Conservation (phyloP, 495 filamentous ascomycete species). For the Penicillium ucsense region DNA sequence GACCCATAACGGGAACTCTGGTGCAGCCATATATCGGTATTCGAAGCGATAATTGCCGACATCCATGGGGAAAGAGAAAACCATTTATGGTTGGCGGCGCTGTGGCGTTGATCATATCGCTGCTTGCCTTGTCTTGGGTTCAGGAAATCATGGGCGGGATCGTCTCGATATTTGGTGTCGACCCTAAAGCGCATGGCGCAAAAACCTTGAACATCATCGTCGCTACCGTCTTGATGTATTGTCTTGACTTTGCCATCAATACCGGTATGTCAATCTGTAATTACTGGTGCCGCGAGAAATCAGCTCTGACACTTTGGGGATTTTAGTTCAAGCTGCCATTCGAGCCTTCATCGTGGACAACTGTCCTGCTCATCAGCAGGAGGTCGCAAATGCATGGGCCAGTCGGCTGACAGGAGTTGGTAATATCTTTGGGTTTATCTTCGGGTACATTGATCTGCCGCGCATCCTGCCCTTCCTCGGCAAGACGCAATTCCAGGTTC, state of each 20-base stretch:
- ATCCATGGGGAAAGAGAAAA: conserved; percentile 72
- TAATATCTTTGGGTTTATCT: conserved; percentile 77
- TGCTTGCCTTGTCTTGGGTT: conserved; percentile 75
- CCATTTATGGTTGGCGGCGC: conserved; percentile 81
- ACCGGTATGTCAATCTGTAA: conserved; percentile 46
- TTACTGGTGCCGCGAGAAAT: too few relatives aligned
- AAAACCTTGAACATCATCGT: conserved; percentile 53
- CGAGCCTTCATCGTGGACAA: conserved; percentile 87
- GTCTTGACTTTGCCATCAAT: conserved; percentile 86
- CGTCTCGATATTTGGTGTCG: conserved; percentile 61
- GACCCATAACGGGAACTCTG: conserved; percentile 72
- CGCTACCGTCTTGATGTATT: conserved; percentile 75
- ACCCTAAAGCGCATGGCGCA: conserved; percentile 48
- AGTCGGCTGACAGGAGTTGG: conserved; percentile 71
- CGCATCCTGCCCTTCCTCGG: conserved; percentile 64
- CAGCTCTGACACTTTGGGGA: too few relatives aligned
- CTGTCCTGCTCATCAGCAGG: conserved; percentile 81
- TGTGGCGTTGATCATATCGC: conserved; percentile 57
- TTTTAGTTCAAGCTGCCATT: conserved; percentile 72
- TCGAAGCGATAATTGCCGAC: conserved; percentile 75
- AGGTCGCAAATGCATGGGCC: conserved; percentile 81
- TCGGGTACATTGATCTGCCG: conserved; percentile 70
- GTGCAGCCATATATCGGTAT: conserved; percentile 95
- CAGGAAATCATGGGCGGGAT: conserved; percentile 65
- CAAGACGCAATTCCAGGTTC: conserved; percentile 78